Evolutionary conservation across 352 stramenopile species (phyloP), one percentile per base, ranked within the genome.

Genomic region (Halophytophthora polymorphica): DNA sequence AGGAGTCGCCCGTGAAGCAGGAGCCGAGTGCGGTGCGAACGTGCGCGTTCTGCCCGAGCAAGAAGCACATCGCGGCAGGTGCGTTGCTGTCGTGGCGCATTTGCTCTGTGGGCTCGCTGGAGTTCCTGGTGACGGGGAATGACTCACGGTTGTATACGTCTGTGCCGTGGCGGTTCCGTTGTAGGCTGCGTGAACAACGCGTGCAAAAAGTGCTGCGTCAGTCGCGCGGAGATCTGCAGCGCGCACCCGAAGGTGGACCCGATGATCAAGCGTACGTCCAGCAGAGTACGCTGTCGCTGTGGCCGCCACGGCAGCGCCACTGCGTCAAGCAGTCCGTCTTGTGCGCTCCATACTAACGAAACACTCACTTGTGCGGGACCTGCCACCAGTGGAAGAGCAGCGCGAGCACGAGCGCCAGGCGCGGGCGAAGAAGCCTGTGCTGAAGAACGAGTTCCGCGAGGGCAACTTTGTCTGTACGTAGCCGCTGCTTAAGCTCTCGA

Each of bases 381-480:
- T n/a, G 0, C 3, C 25, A 2, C 0, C 8, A 58, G 51, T 42
- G 42, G 14, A 39, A 6, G 42, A 58, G 6, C 35, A 31, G 22
- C 8, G 25, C 10, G 14, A 21, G 25, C 17, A 36, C 18, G 51
- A 58, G 21, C 34, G n/a, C n/a, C 6, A 35, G 36, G 55, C 55
- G 25, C 4, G 25, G 45, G 12, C 46, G n/a, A 48, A 69, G 46
- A 82, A 77, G 49, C 41, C 66, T 0, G 81, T 91, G 51, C 58
- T 91, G 17, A 91, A 88, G 61, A 82, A 87, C 51, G 81, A 91
- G 44, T 91, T 89, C 65, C 83, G 83, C 49, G 81, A 91, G 49
- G 58, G 56, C 29, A 89, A 88, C 61, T 73, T 91, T 34, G 47
- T 72, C 35, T 91, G 81, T 91, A 75, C 23, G 80, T 65, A 5